Percentiles rank a stretch among this genome's conserved stretches.
These are phyloP conservation scores for Nannochloropsis gaditana DNA, from an alignment of 108 stramenopile genomes.

Conservation along the genomic window DNA sequence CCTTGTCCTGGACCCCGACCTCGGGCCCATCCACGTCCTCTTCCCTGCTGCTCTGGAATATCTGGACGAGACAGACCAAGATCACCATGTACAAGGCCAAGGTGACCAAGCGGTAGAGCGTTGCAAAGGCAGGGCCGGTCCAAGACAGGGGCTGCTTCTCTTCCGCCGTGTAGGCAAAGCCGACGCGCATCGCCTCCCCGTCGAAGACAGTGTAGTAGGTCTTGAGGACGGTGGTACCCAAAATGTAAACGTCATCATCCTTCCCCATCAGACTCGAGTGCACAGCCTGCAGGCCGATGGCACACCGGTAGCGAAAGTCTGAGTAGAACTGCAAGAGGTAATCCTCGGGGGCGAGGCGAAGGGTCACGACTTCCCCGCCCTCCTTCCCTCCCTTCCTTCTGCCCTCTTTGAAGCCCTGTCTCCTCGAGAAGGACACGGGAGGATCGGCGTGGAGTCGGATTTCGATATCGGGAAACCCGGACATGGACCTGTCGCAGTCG, in stretches of 20 bases:
- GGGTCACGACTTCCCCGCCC: not conserved
- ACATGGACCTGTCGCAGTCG: not conserved
- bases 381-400: not conserved
- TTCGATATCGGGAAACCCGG: not conserved
- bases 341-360: not conserved
- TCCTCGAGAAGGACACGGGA: too few relatives aligned
- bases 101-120: not conserved
- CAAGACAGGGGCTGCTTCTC: not conserved
- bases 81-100: slow-evolving; percentile 6
- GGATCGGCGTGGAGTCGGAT: not conserved
- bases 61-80: not conserved
- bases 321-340: not conserved
- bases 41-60: not conserved
- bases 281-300: not conserved
- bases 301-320: not conserved
- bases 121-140: not conserved
- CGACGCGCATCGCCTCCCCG: not conserved
- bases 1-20: not conserved
- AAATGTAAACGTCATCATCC: not conserved
- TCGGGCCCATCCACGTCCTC: not conserved
- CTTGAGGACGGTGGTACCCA: not conserved
- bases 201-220: slow-evolving; percentile 8
- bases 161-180: slow-evolving; percentile 1
- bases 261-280: not conserved
- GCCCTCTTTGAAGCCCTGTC: not conserved